Percentiles rank a stretch among this genome's conserved stretches.
phyloP scores from a whole-genome alignment of 345 rosid species.

The Citrus sinensis region DVS_A1.0 CM039164.1:23859501-23860000 shows the following conservation, averaged over 20 bases:
- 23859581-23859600: neutral
- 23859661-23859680: conserved; percentile 12
- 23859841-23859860: neutral
- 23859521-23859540: conserved; percentile 2
- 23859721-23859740: conserved; percentile 12
- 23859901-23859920: neutral
- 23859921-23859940: neutral
- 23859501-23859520: neutral
- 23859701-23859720: neutral
- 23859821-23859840: conserved; percentile 16
- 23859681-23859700: neutral
- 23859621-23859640: conserved; percentile 33
- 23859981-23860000: neutral
- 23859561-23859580: conserved; percentile 5
- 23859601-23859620: conserved; percentile 35
- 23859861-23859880: neutral
- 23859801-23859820: conserved; percentile 31
- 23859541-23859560: neutral
- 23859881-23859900: neutral
- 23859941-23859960: neutral
- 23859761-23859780: neutral
- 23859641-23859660: conserved; percentile 21
- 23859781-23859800: neutral
- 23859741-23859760: neutral
- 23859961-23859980: neutral